Conservation (phyloP, 768 basidiomycete genomes). For the Leccinum subtestaceum region DNA sequence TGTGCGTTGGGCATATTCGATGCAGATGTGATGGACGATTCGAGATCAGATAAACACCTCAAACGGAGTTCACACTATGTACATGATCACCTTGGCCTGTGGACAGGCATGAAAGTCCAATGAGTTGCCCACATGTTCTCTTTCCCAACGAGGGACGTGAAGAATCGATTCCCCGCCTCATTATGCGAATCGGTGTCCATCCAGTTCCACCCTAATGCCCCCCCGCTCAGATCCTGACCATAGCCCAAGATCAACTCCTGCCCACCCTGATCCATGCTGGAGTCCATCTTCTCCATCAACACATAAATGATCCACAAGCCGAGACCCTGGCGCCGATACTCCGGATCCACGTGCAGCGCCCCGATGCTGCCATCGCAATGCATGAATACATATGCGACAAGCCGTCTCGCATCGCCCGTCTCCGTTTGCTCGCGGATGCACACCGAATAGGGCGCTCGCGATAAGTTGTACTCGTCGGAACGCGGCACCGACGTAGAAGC, state of each 20-base stretch:
- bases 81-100: neutral
- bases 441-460: slow-evolving; percentile 19
- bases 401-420: neutral
- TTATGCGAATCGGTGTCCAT: slow-evolving; percentile 9
- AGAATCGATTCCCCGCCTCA: slow-evolving; percentile 7
- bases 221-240: slow-evolving; percentile 18
- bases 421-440: slow-evolving; percentile 15
- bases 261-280: neutral
- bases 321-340: slow-evolving; percentile 11
- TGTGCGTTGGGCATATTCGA: neutral
- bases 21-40: neutral
- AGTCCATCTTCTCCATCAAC: slow-evolving; percentile 11
- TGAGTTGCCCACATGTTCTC: slow-evolving; percentile 4
- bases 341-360: slow-evolving; percentile 7
- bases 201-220: slow-evolving; percentile 26
- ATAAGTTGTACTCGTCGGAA: slow-evolving; percentile 20
- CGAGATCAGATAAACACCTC: neutral
- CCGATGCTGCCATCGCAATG: slow-evolving; percentile 23
- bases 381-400: slow-evolving; percentile 17
- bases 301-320: slow-evolving; percentile 10
- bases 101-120: slow-evolving; percentile 16
- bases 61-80: neutral
- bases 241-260: neutral
- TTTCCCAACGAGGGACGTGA: slow-evolving; percentile 12
- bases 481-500: slow-evolving; percentile 12